These are phyloP conservation scores for Podospora conica DNA, from an alignment of 495 filamentous ascomycete species.

Conservation along the genomic window DNA sequence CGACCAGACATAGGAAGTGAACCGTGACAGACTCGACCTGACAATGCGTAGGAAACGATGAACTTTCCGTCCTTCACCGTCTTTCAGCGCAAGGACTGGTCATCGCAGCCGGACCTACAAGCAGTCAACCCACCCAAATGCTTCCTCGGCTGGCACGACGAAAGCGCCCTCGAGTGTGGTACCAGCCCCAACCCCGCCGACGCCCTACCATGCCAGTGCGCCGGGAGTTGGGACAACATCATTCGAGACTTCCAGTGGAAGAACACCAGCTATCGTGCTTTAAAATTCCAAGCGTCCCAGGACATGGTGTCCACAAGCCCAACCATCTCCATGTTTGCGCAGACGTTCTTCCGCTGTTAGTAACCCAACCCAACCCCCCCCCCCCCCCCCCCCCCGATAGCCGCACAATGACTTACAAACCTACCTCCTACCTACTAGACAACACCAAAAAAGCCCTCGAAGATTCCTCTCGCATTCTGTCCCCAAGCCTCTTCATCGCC, in stretches of 20 bases:
- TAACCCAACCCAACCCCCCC: background rate
- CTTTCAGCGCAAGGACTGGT: slow-evolving; percentile 10
- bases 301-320: slow-evolving; percentile 5
- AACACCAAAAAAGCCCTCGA: slow-evolving; percentile 6
- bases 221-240: background rate
- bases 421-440: slow-evolving; percentile 3
- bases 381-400: background rate
- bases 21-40: background rate
- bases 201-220: slow-evolving; percentile 2
- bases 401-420: background rate
- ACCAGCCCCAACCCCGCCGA: background rate
- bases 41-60: background rate
- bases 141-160: slow-evolving; percentile 15
- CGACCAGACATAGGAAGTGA: too few relatives aligned
- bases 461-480: slow-evolving; percentile 10
- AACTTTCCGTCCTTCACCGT: slow-evolving; percentile 14
- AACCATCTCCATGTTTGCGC: slow-evolving; percentile 3
- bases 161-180: slow-evolving; percentile 5
- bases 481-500: slow-evolving; percentile 15
- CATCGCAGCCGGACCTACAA: slow-evolving; percentile 5
- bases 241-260: slow-evolving; percentile 7
- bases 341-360: slow-evolving; percentile 9
- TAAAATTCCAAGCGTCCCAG: slow-evolving; percentile 1
- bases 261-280: slow-evolving; percentile 10
- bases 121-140: slow-evolving; percentile 3